Evolutionary conservation across 306 rosid genomes (phyloP), one percentile per base, ranked within the genome.

Genomic region (Quercus robur): DNA sequence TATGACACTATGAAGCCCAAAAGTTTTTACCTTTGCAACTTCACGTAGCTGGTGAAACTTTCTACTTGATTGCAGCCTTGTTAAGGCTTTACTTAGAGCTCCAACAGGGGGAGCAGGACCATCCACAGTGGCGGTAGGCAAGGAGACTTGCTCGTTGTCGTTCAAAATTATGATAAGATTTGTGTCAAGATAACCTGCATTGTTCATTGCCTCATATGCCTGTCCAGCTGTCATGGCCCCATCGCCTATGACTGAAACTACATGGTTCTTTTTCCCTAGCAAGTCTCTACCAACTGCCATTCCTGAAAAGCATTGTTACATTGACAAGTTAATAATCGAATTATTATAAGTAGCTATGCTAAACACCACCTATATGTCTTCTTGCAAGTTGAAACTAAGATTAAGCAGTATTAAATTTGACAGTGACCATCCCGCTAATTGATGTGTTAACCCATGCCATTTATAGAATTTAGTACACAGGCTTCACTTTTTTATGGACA

Each of bases 171-270:
- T 81, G 56, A 91, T 89, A 31, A 91, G 84, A 66, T 91, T 87
- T n/a, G 89, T 70, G 64, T 81, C 87, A 14, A 91, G 89, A 56
- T 82, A 91, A 4, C 96, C 96, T 10, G 96, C 93, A 8, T 91
- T 91, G 86, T 91, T 91, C 82, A 91, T 80, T n/a, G 93, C 93
- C 82, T 91, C 93, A 23, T 87, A 91, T 9, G 91, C 96, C 77
- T 89, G 90, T 35, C 96, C 96, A 0, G 87, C 96, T 0, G 93
- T 91, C 96, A 91, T 89, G 19, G 91, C 93, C 11, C 93, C 93
- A 38, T 91, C 96, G 59, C 96, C 96, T 15, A 89, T 89, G 62
- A 91, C 93, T 1, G 93, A 79, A 49, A 91, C 56, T 70, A 89
- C 89, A 49, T 89, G 93, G 77, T 89, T 91, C 14, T 83, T 74